phyloP scores from a whole-genome alignment of 2,329 filamentous ascomycete species.

The Aspergillus chevalieri region DNA sequence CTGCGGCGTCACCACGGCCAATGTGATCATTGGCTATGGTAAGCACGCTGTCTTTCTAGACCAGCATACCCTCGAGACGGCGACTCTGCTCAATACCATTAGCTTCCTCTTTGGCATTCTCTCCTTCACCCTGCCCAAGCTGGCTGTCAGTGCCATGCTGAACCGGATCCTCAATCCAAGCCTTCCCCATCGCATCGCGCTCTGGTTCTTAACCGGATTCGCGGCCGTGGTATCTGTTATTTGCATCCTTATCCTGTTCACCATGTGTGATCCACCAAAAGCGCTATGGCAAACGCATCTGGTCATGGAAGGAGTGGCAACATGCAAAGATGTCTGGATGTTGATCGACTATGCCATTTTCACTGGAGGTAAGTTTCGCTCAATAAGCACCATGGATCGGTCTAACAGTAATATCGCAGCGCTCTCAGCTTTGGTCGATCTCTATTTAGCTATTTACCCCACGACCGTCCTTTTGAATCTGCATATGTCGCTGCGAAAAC shows the following conservation, averaged over 20 bases:
- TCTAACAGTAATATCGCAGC: conserved; percentile 8
- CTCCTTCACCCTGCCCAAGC: conserved; percentile 24
- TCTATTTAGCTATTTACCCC: conserved; percentile 30
- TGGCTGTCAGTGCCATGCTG: conserved; percentile 23
- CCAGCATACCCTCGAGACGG: conserved; percentile 20
- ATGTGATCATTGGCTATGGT: conserved; percentile 36
- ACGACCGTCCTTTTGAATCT: conserved; percentile 25
- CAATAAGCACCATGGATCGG: background rate
- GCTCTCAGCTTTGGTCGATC: conserved; percentile 25
- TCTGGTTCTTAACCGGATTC: conserved; percentile 25
- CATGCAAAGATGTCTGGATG: conserved; percentile 30
- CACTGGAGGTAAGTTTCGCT: conserved; percentile 31
- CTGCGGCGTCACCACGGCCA: conserved; percentile 25
- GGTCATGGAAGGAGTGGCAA: conserved; percentile 20
- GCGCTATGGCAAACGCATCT: conserved; percentile 35
- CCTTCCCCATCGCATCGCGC: conserved; percentile 7
- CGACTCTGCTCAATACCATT: conserved; percentile 19
- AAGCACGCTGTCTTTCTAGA: conserved; percentile 31
- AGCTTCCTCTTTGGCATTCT: conserved; percentile 25
- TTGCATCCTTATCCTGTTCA: conserved; percentile 38
- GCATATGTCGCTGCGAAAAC: conserved; percentile 26
- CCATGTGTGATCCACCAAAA: conserved; percentile 36
- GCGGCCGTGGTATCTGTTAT: conserved; percentile 27
- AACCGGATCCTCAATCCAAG: conserved; percentile 23
- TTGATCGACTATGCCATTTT: conserved; percentile 38